phyloP scores from a whole-genome alignment of 345 rosid genomes.

The Kernera saxatilis region DNA sequence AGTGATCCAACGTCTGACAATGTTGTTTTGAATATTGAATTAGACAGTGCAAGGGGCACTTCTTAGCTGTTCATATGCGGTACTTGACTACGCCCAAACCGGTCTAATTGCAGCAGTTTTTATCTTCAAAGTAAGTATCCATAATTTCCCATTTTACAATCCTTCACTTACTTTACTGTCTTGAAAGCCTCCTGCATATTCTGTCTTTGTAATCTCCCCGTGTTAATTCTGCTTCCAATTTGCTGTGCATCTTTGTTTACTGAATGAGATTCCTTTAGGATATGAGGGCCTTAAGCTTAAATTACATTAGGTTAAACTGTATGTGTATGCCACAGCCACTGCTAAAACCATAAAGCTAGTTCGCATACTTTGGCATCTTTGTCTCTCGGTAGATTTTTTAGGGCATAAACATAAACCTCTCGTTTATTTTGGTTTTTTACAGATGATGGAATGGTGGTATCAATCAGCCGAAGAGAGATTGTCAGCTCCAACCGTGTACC shows the following conservation, averaged over 20 bases:
- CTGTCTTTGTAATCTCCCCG: too few species aligned
- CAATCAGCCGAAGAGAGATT: conserved; percentile 99
- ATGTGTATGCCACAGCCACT: neutral
- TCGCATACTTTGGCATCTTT: neutral
- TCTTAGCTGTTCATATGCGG: conserved; percentile 65
- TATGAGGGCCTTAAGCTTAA: neutral
- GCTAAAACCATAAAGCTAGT: neutral
- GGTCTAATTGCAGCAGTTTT: conserved; percentile 97
- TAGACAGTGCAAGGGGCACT: conserved; percentile 87
- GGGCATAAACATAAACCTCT: neutral
- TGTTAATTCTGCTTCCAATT: too few species aligned
- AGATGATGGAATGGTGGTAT: conserved; percentile 99
- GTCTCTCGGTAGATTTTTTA: neutral
- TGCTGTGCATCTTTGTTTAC: too few species aligned
- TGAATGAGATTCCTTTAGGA: neutral
- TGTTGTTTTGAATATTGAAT: conserved; percentile 15
- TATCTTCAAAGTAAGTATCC: conserved; percentile 74
- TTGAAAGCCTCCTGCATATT: neutral
- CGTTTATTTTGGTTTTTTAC: neutral
- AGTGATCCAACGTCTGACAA: conserved; percentile 3
- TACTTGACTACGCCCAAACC: conserved; percentile 95
- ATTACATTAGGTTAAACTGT: too few species aligned
- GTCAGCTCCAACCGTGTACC: conserved; percentile 96
- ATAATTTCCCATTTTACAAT: neutral
- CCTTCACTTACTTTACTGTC: neutral